phyloP scores from a whole-genome alignment of 805 yeast genomes.

The Suhomyces prunicola region DNA sequence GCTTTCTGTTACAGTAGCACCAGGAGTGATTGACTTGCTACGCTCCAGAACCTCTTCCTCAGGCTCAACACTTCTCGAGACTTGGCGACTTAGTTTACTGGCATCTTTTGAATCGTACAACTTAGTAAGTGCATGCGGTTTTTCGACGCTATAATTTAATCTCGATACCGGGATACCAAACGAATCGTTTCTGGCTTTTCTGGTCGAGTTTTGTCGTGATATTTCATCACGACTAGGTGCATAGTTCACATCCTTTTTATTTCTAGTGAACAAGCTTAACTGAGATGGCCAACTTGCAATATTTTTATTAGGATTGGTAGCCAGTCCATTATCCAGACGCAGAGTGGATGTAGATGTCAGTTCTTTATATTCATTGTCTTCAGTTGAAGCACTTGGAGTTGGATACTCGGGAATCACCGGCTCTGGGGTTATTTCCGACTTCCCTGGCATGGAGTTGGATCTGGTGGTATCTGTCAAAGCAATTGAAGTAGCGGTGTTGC shows the following conservation, averaged over 20 bases:
- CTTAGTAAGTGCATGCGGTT: conserved; percentile 9
- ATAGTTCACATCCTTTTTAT: conserved; percentile 30
- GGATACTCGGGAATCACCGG: neutral
- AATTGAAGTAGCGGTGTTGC: conserved; percentile 16
- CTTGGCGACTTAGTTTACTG: neutral
- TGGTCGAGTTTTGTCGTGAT: conserved; percentile 33
- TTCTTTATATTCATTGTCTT: neutral
- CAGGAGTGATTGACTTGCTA: neutral
- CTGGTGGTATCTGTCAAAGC: conserved; percentile 2
- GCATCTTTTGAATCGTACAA: conserved; percentile 4
- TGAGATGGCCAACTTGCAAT: conserved; percentile 50
- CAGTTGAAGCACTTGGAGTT: neutral
- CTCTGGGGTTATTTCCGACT: neutral
- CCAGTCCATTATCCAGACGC: neutral
- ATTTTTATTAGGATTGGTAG: neutral
- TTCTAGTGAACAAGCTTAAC: conserved; percentile 43
- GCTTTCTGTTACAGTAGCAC: neutral
- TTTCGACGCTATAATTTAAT: conserved; percentile 5
- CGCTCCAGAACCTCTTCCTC: neutral
- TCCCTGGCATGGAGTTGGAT: neutral
- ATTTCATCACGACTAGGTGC: conserved; percentile 28
- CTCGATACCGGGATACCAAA: conserved; percentile 25
- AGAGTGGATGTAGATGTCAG: neutral
- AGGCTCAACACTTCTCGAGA: neutral
- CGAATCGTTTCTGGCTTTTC: conserved; percentile 26